Evolutionary conservation across 2,329 filamentous ascomycete genomes (phyloP).

Genomic region (Hypoxylon sp.): DNA sequence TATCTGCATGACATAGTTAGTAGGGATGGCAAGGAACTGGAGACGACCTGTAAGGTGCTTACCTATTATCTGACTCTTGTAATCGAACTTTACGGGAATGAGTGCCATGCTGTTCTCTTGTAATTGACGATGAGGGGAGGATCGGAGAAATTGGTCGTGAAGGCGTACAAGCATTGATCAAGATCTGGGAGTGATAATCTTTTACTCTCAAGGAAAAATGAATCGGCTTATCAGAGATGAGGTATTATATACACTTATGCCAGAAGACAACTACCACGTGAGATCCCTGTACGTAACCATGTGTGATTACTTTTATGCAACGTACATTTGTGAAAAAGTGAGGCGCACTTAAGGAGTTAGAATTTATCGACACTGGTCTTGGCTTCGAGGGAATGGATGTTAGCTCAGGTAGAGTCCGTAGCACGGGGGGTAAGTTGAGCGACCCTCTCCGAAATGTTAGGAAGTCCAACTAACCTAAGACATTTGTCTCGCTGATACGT

Average conservation of each 20-base stretch:
- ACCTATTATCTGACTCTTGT: slow-evolving; percentile 51
- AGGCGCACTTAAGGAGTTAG: slow-evolving; percentile 32
- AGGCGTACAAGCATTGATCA: slow-evolving; percentile 50
- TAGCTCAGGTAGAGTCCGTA: slow-evolving; percentile 28
- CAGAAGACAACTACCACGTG: slow-evolving; percentile 30
- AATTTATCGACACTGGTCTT: slow-evolving; percentile 27
- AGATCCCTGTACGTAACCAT: slow-evolving; percentile 43
- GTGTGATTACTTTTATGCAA: slow-evolving; percentile 34
- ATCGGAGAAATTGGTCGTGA: slow-evolving; percentile 32
- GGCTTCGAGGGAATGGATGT: slow-evolving; percentile 25
- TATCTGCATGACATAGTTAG: slow-evolving; percentile 42
- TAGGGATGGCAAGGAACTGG: background rate
- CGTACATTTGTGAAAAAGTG: slow-evolving; percentile 34
- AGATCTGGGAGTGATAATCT: slow-evolving; percentile 32
- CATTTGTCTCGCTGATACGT: slow-evolving; percentile 38
- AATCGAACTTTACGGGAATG: slow-evolving; percentile 42
- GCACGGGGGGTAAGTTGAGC: slow-evolving; percentile 15
- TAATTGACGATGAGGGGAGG: slow-evolving; percentile 27
- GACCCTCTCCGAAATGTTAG: slow-evolving; percentile 28
- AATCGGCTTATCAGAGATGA: slow-evolving; percentile 31
- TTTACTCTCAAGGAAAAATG: slow-evolving; percentile 7
- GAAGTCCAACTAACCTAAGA: slow-evolving; percentile 18
- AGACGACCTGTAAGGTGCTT: slow-evolving; percentile 17
- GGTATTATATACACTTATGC: slow-evolving; percentile 45
- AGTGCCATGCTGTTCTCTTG: slow-evolving; percentile 43